phyloP scores from a whole-genome alignment of 2,329 filamentous ascomycete genomes.

The Helotiales sp. region DNA sequence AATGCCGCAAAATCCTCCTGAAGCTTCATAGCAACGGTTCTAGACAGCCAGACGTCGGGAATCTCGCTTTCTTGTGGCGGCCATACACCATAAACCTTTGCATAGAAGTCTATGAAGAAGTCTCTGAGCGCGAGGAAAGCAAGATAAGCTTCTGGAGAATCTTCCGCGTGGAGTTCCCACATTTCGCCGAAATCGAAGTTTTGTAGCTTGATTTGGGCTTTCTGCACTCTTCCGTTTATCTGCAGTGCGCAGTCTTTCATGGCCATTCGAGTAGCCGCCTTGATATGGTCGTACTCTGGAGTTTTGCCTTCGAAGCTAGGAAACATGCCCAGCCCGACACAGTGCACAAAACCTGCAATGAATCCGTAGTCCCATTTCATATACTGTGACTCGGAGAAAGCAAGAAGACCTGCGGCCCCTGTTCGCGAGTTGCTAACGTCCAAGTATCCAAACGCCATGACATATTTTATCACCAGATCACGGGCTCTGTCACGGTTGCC shows the following conservation, averaged over 20 bases:
- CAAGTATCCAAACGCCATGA: constrained; percentile 59
- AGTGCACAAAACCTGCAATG: constrained; percentile 66
- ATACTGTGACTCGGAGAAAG: constrained; percentile 63
- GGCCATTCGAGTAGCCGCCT: constrained; percentile 61
- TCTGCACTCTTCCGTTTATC: constrained; percentile 60
- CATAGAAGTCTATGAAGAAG: constrained; percentile 61
- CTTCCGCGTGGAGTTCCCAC: constrained; percentile 48
- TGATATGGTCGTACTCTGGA: constrained; percentile 58
- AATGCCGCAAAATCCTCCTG: constrained; percentile 67
- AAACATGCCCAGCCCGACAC: constrained; percentile 59
- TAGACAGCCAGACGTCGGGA: constrained; percentile 60
- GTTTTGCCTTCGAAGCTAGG: too few relatives aligned
- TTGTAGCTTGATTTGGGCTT: constrained; percentile 60
- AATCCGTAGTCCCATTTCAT: constrained; percentile 66
- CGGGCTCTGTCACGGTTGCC: too few relatives aligned
- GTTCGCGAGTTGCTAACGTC: constrained; percentile 63
- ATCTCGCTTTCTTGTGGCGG: constrained; percentile 48
- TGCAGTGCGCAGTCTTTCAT: constrained; percentile 62
- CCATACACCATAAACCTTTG: constrained; percentile 58
- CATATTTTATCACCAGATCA: constrained; percentile 60
- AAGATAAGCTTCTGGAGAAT: constrained; percentile 37
- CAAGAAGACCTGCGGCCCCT: constrained; percentile 59
- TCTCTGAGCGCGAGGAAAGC: constrained; percentile 60
- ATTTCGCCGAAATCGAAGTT: constrained; percentile 62
- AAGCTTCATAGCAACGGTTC: constrained; percentile 55